phyloP scores from a whole-genome alignment of 176 grass and related monocot genomes.

The Musa itinerans region DNA sequence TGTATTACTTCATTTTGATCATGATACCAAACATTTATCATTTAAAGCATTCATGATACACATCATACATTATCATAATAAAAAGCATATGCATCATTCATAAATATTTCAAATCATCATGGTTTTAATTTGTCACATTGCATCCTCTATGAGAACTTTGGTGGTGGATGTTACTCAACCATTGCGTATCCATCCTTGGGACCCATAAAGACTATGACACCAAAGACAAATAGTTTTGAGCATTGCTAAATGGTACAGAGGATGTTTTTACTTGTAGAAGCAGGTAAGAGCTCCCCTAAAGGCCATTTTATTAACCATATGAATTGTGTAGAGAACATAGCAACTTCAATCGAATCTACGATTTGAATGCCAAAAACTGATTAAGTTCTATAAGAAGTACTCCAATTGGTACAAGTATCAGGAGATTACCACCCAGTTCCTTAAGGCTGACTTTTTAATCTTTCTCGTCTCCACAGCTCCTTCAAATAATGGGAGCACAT shows the following conservation, averaged over 20 bases:
- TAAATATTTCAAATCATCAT: no score
- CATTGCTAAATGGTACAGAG: not conserved
- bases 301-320: not conserved
- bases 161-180: no score
- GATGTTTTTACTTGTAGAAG: not conserved
- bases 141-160: no score
- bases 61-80: no score
- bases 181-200: no score
- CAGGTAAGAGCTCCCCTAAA: not conserved
- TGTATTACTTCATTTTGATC: no score
- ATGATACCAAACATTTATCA: no score
- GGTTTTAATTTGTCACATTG: no score
- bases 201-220: no score
- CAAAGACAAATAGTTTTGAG: no score
- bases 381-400: not conserved
- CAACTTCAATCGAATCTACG: not conserved
- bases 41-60: no score
- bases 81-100: no score
- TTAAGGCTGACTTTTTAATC: constrained; percentile 89
- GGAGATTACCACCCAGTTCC: constrained; percentile 91
- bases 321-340: not conserved
- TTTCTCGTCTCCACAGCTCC: constrained; percentile 57
- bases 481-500: constrained; percentile 82
- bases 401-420: not conserved
- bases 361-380: not conserved